Conservation (phyloP, 345 rosid genomes). For the Syzygium jambos region DNA sequence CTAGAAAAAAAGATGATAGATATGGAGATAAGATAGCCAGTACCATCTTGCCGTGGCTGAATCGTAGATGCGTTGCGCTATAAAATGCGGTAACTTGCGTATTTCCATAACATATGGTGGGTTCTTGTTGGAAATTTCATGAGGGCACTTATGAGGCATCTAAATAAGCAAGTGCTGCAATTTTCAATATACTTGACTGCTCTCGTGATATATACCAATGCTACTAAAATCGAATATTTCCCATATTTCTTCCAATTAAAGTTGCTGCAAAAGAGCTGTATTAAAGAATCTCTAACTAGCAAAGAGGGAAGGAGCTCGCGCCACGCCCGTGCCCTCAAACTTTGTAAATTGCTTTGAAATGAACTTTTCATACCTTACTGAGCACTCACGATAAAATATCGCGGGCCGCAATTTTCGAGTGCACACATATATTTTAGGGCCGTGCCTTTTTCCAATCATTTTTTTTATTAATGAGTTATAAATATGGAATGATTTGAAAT, state of each 20-base stretch:
- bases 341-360: neutral
- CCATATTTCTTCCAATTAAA: neutral
- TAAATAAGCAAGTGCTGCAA: neutral
- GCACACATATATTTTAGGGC: no score
- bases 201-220: neutral
- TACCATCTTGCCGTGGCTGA: neutral
- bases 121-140: neutral
- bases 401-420: no score
- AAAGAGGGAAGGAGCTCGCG: neutral
- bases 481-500: no score
- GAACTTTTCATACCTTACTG: no score
- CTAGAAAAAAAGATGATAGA: neutral
- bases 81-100: neutral
- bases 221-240: neutral
- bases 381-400: no score
- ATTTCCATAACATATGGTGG: neutral
- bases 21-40: neutral
- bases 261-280: fast-evolving
- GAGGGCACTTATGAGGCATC: neutral
- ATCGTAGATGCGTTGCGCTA: neutral
- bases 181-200: neutral
- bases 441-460: no score
- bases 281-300: neutral
- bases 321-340: neutral
- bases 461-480: no score